Conservation (phyloP, 345 rosid species). For the Microthlaspi erraticum region DNA sequence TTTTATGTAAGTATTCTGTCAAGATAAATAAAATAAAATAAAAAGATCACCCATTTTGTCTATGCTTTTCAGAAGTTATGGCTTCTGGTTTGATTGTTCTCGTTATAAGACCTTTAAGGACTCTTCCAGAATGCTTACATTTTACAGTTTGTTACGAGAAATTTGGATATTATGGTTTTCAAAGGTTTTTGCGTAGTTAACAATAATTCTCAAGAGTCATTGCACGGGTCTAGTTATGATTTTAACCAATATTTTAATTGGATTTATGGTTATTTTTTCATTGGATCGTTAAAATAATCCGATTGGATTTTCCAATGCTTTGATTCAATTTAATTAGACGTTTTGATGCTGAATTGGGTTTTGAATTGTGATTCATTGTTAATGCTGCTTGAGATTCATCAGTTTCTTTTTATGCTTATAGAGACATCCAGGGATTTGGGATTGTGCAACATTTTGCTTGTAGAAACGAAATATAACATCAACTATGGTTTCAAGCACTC, state of each 20-base stretch:
- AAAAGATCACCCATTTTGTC: not conserved
- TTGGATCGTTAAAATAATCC: no score
- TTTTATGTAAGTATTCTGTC: not conserved
- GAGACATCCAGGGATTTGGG: slow-evolving; percentile 10
- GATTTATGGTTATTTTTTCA: no score
- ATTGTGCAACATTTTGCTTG: not conserved
- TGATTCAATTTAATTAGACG: not conserved
- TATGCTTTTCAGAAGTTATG: not conserved
- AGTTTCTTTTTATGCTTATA: not conserved
- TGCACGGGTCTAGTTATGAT: no score
- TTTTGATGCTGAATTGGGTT: not conserved
- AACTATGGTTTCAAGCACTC: slow-evolving; percentile 19
- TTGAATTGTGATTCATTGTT: not conserved
- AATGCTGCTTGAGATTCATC: not conserved
- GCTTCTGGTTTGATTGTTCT: not conserved
- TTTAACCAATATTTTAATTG: no score
- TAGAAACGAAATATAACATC: not conserved
- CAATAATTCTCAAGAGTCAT: no score
- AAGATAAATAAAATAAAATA: not conserved
- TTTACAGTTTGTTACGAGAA: no score
- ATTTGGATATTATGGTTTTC: no score
- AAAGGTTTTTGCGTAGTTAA: no score
- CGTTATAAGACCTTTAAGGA: not conserved
- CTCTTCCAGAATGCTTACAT: not conserved
- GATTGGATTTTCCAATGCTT: no score